Conservation (phyloP, 2,329 filamentous ascomycete genomes). For the Sporothrix schenckii region DNA sequence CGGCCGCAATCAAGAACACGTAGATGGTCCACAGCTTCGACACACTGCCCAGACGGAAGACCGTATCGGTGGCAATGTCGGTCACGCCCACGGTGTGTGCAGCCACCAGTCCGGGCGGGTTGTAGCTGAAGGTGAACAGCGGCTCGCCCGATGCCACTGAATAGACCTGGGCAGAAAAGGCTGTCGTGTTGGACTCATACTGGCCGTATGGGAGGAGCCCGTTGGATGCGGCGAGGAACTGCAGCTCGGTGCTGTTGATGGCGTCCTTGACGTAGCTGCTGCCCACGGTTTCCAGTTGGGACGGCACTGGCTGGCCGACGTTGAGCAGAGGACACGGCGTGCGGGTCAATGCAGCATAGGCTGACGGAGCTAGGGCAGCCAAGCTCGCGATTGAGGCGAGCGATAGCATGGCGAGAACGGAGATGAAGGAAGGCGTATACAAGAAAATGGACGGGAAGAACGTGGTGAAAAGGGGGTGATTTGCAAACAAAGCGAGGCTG, state of each 20-base stretch:
- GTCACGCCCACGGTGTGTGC: conserved; percentile 21
- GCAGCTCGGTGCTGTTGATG: conserved; percentile 7
- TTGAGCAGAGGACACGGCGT: conserved; percentile 16
- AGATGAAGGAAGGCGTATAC: background rate
- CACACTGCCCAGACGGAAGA: conserved; percentile 45
- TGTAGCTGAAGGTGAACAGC: conserved; percentile 19
- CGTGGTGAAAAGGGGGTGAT: too few species aligned
- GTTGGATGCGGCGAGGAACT: conserved; percentile 7
- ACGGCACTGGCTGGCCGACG: conserved; percentile 7
- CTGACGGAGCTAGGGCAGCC: background rate
- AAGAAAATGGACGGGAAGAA: background rate
- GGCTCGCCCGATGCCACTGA: conserved; percentile 1
- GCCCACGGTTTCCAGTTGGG: background rate
- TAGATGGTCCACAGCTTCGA: conserved; percentile 45
- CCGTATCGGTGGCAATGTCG: conserved; percentile 41
- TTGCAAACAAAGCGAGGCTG: background rate
- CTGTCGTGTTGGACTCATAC: conserved; percentile 9
- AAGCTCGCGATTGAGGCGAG: background rate
- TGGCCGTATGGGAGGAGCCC: background rate
- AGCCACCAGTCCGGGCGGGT: background rate
- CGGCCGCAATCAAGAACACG: conserved; percentile 37
- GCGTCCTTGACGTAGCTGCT: background rate
- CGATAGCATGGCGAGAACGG: background rate
- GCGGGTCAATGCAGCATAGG: conserved; percentile 1
- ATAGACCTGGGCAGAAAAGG: conserved; percentile 25